Base-by-base conservation (phyloP, 1,284 basidiomycete genomes). In the Hypsizygus ulmarius region DNA sequence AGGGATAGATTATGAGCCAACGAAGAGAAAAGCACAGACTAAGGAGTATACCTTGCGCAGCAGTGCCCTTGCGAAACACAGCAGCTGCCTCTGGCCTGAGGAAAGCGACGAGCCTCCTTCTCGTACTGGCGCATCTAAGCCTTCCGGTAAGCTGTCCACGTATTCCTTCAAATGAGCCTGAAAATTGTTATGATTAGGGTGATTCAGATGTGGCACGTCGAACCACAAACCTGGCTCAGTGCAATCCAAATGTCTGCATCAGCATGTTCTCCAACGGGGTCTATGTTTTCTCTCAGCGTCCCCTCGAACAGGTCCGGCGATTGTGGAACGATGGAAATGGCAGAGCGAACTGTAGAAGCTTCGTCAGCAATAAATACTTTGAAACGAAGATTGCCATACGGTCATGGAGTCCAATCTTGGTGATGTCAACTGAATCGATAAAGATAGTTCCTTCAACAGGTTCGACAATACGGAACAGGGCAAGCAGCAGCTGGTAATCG, bases 281-380 rank as follows among this genome's bases (percentile, higher is more conserved):
- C 89, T 43, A 94, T 82, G 57, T 93, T 93, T 54, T 92, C 87
- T 42, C 92, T 79, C 16, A 97, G 71, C 32, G 73, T 43, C 56
- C 53, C 51, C 28, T 52, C 39, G 29, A 54, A 49, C 12, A 60
- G 27, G 47, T 58, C 52, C 33, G 53, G 55, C 10, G 53, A 79
- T 60, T 96, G 93, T 1, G 96, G 95, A 19, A 97, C 93, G 62
- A 97, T 97, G 4, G 90, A 88, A 37, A 97, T 81, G 21, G 77
- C 72, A 14, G 78, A 87, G 9, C 87, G 80, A 41, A 88, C 85
- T 88, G 94, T 88, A 63, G 95, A 90, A 3, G 93, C 75, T 4
- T 82, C 87, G 63, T 97, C 93, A 56, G 54, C 44, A 46, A 72
- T 66, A 47, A 78, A 14, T 76, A 77, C 43, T 79, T 77, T 51